Percentiles rank a stretch among this genome's conserved stretches.
Evolutionary conservation across 2,329 filamentous ascomycete genomes (phyloP).

Genomic region (Arthrobotrys conoides): DNA sequence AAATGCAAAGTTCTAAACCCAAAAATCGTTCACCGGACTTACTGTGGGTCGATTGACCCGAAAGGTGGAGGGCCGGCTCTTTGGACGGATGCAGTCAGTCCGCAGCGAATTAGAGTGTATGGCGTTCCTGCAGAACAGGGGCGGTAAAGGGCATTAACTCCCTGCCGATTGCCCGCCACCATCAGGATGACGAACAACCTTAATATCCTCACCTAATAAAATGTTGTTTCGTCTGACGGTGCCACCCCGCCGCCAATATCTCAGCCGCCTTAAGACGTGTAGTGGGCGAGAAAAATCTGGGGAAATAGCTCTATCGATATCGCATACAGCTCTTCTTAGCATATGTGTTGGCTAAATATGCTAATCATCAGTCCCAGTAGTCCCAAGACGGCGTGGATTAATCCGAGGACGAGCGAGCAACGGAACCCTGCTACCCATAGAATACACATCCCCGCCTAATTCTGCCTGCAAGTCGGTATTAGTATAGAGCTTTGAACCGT

Average conservation of each 20-base stretch:
- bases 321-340: conserved; percentile 14
- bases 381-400: conserved; percentile 45
- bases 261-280: conserved; percentile 34
- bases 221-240: conserved; percentile 27
- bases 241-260: conserved; percentile 44
- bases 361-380: conserved; percentile 7
- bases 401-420: conserved; percentile 39
- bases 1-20: conserved; percentile 25
- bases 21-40: conserved; percentile 18
- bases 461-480: conserved; percentile 1
- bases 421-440: conserved; percentile 6
- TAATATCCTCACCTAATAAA: conserved; percentile 37
- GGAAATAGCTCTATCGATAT: conserved; percentile 47
- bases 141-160: conserved; percentile 23
- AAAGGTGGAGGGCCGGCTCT: conserved; percentile 43
- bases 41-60: conserved; percentile 50
- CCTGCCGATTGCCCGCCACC: conserved; percentile 20
- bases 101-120: conserved; percentile 46
- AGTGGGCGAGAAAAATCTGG: conserved; percentile 41
- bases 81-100: conserved; percentile 58
- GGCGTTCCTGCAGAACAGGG: conserved; percentile 53
- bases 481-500: conserved; percentile 1
- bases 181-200: conserved; percentile 48
- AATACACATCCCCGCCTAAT: conserved; percentile 21
- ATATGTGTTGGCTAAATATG: conserved; percentile 36